These are phyloP conservation scores for Solanum medicagineum DNA, from an alignment of 257 asterid genomes.

Conservation along the genomic window DNA sequence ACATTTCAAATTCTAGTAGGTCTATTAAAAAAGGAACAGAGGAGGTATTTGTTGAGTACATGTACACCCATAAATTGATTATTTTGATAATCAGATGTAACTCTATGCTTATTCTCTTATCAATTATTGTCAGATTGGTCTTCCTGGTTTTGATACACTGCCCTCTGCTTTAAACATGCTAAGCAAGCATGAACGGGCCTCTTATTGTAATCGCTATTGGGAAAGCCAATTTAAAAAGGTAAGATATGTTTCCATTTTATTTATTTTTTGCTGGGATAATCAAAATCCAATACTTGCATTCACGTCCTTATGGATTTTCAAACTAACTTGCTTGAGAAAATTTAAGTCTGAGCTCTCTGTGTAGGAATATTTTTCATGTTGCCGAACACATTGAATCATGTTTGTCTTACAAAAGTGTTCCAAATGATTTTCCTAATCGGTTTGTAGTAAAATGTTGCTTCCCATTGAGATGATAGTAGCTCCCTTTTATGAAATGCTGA, in stretches of 20 bases:
- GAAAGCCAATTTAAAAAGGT: constrained; percentile 99
- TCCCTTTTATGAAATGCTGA: not conserved
- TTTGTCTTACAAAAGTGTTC: not conserved
- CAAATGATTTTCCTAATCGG: not conserved
- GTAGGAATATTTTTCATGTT: not conserved
- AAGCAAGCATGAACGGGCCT: constrained; percentile 93
- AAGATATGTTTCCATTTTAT: constrained; percentile 4
- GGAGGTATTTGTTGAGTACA: not conserved
- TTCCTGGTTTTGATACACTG: constrained; percentile 99
- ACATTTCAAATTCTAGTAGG: not conserved
- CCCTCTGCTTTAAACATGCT: constrained; percentile 91
- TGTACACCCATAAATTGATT: not conserved
- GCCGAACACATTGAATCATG: not conserved
- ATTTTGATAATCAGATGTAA: not conserved
- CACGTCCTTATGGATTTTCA: not conserved
- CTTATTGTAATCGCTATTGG: constrained; percentile 96
- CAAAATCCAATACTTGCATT: not conserved
- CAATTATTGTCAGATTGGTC: constrained; percentile 73
- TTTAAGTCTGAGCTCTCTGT: not conserved
- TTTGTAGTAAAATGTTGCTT: not conserved
- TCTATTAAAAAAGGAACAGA: not conserved
- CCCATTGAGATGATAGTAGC: not conserved
- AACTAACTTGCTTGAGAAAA: not conserved
- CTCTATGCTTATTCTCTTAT: not conserved
- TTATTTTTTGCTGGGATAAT: not conserved